A percentile compares a stretch with the other conserved stretches of the same genome.
Evolutionary conservation across 768 basidiomycete species (phyloP).

Genomic region (Pisolithus sp.): DNA sequence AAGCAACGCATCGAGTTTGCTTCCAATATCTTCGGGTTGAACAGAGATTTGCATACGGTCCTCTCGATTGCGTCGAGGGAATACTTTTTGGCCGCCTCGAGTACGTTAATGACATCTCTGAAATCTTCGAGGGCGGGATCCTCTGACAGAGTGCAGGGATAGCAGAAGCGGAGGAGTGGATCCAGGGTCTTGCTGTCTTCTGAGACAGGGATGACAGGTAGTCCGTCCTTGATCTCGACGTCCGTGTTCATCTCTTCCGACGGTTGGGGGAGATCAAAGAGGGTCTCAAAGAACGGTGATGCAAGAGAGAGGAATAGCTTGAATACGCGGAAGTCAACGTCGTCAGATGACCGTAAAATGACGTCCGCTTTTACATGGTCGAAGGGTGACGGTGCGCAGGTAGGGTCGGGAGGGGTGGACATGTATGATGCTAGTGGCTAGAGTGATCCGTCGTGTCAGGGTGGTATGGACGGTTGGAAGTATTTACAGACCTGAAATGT

Average conservation of each 20-base stretch:
- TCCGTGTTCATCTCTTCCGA: not conserved
- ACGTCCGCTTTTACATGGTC: slow-evolving; percentile 17
- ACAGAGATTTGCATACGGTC: slow-evolving; percentile 15
- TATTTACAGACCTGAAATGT: no score
- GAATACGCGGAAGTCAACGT: slow-evolving; percentile 26
- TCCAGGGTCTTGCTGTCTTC: no score
- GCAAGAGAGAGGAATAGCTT: slow-evolving; percentile 29
- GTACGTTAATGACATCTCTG: slow-evolving; percentile 4
- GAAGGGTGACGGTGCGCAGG: slow-evolving; percentile 8
- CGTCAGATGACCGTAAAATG: slow-evolving; percentile 22
- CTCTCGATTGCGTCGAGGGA: slow-evolving; percentile 12
- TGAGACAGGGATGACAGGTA: slow-evolving; percentile 11
- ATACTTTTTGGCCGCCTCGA: slow-evolving; percentile 14
- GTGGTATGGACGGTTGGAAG: no score
- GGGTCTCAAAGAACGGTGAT: slow-evolving; percentile 28
- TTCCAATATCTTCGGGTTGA: slow-evolving; percentile 12
- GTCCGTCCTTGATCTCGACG: slow-evolving; percentile 12
- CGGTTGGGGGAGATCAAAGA: slow-evolving; percentile 27
- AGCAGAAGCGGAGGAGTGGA: no score
- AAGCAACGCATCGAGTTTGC: slow-evolving; percentile 24
- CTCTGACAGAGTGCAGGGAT: slow-evolving; percentile 8
- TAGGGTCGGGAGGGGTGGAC: no score
- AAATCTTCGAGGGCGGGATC: slow-evolving; percentile 12
- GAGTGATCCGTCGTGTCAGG: no score
- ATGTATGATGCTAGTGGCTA: no score